These are phyloP conservation scores for Fusarium duplospermum DNA, from an alignment of 2,329 filamentous ascomycete species.

Conservation along the genomic window DNA sequence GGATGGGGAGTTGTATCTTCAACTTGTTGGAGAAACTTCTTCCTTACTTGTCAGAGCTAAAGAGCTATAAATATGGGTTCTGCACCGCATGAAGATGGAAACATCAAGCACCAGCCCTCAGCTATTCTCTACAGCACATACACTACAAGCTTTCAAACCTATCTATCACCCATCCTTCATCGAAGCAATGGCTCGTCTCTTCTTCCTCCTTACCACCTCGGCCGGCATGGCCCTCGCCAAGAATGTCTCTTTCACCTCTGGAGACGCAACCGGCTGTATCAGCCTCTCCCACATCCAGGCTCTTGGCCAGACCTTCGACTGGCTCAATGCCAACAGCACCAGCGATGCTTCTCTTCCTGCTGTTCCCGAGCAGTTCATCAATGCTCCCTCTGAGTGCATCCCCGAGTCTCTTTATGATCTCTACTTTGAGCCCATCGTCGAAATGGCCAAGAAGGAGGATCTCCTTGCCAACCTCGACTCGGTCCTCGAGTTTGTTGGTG, in stretches of 20 bases:
- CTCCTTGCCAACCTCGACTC: conserved; percentile 14
- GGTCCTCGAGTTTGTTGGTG: neutral
- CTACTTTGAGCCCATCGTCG: conserved; percentile 29
- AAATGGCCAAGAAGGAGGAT: conserved; percentile 22
- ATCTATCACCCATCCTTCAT: neutral
- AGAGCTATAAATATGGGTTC: neutral
- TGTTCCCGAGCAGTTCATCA: conserved; percentile 12
- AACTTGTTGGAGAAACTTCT: neutral
- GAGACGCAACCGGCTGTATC: conserved; percentile 9
- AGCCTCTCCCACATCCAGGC: conserved; percentile 25
- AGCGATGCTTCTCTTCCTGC: neutral
- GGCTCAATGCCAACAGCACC: neutral
- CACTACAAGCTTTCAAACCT: neutral
- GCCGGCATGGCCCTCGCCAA: conserved; percentile 3
- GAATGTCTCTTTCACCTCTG: conserved; percentile 5
- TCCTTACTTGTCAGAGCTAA: neutral
- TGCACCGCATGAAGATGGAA: neutral
- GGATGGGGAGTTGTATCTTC: neutral
- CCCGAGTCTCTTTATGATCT: conserved; percentile 24
- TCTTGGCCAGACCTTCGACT: conserved; percentile 20
- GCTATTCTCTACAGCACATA: neutral
- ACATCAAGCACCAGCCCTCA: neutral
- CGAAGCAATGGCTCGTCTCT: conserved; percentile 6
- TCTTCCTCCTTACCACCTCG: conserved; percentile 9
- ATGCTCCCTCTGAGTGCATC: conserved; percentile 19